Conservation (phyloP, 208 protist genomes). For the Phytomonas sp. region DNA sequence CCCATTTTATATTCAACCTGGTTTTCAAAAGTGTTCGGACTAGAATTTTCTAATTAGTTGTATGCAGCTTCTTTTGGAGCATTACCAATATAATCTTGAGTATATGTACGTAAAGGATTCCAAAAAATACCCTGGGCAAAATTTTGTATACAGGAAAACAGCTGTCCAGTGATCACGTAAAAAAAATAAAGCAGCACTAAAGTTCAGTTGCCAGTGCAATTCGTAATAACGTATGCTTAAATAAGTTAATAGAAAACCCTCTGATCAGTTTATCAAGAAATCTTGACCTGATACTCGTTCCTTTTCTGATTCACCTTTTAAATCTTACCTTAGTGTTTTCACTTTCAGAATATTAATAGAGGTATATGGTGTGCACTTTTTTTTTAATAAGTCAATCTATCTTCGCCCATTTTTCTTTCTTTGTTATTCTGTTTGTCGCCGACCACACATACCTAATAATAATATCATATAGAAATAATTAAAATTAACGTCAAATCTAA, state of each 20-base stretch:
- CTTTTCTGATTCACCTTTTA: not conserved
- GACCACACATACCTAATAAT: constrained; percentile 5
- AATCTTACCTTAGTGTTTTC: not conserved
- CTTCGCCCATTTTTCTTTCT: not conserved
- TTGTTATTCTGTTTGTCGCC: not conserved
- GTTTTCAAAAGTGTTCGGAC: not conserved
- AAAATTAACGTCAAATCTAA: not conserved
- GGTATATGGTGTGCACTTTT: not conserved
- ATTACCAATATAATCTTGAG: not conserved
- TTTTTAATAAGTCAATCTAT: constrained; percentile 5
- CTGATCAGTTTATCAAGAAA: not conserved
- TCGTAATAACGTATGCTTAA: not conserved
- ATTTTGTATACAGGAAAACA: not conserved
- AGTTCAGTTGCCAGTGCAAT: not conserved
- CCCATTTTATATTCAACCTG: not conserved
- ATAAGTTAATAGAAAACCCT: not conserved
- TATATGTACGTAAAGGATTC: not conserved
- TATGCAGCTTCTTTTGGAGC: not conserved
- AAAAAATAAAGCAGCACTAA: not conserved
- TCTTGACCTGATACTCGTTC: not conserved
- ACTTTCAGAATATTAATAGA: constrained; percentile 1
- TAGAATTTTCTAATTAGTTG: not conserved
- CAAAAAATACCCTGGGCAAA: not conserved
- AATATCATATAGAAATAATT: constrained; percentile 1
- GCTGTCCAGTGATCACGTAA: not conserved